Conservation (phyloP, 2,329 filamentous ascomycete species). For the Ophiocordyceps camponoti-leonardi region DNA sequence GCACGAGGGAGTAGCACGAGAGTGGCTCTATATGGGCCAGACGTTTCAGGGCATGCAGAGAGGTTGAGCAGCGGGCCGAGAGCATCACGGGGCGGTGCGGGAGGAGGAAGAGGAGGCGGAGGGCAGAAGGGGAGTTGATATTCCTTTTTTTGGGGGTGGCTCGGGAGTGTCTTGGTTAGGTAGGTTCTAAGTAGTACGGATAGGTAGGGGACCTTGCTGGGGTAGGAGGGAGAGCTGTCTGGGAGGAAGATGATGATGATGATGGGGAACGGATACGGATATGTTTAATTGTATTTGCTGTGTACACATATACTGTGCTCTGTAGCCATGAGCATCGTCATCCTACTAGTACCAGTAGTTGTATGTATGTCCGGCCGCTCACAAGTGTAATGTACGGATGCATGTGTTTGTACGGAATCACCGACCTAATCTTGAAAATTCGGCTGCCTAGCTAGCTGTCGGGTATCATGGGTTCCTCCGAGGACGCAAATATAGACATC, state of each 20-base stretch:
- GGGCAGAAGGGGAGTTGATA: too few species aligned
- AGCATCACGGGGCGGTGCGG: background rate
- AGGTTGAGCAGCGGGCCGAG: background rate
- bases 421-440: background rate
- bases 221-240: background rate
- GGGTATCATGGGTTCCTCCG: background rate
- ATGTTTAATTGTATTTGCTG: too few species aligned
- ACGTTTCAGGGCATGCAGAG: background rate
- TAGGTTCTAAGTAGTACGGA: background rate
- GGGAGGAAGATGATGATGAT: background rate
- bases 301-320: background rate
- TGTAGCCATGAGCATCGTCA: too few species aligned
- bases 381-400: background rate
- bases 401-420: too few species aligned
- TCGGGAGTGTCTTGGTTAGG: too few species aligned
- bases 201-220: background rate
- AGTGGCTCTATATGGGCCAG: background rate
- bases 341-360: too few species aligned
- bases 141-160: too few species aligned
- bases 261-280: background rate
- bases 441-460: background rate
- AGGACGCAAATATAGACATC: background rate
- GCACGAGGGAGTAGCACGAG: background rate
- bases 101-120: background rate
- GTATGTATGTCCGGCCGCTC: too few species aligned